Evolutionary conservation across 192 early-diverging fungal species (phyloP).

Genomic region (Coemansia sp.): DNA sequence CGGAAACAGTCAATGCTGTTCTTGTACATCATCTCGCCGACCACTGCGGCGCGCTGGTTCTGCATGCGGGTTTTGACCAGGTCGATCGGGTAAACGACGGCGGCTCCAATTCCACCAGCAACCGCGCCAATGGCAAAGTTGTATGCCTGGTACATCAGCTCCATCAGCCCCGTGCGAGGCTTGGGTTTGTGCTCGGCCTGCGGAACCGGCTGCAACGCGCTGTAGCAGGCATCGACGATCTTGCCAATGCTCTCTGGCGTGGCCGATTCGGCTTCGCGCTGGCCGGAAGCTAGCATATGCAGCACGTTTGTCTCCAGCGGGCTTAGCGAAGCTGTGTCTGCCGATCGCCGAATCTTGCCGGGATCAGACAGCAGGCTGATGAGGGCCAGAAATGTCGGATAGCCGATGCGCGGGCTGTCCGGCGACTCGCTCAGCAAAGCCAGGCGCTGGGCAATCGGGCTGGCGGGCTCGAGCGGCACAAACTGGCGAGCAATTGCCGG

Average conservation of each 20-base stretch:
- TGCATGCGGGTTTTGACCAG: conserved; percentile 99
- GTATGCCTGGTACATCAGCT: conserved; percentile 60
- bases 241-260: conserved; percentile 18
- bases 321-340: conserved; percentile 28
- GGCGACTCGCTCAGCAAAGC: conserved; percentile 36
- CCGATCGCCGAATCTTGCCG: conserved; percentile 42
- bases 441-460: conserved; percentile 27
- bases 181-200: background rate
- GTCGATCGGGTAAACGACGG: conserved; percentile 96
- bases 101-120: conserved; percentile 92
- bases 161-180: conserved; percentile 26
- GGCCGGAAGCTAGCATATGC: conserved; percentile 41
- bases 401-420: conserved; percentile 43
- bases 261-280: conserved; percentile 15
- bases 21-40: conserved; percentile 90
- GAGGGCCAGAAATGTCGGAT: conserved; percentile 52
- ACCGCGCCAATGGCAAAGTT: conserved; percentile 83
- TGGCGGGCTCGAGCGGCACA: conserved; percentile 25
- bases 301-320: conserved; percentile 51
- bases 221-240: conserved; percentile 22
- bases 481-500: conserved; percentile 24
- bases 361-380: conserved; percentile 46
- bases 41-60: conserved; percentile 89
- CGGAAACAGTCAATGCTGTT: conserved; percentile 96
- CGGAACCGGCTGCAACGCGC: conserved; percentile 23